Evolutionary conservation across 2,329 filamentous ascomycete genomes (phyloP).

Genomic region (Penicillium concentricum): DNA sequence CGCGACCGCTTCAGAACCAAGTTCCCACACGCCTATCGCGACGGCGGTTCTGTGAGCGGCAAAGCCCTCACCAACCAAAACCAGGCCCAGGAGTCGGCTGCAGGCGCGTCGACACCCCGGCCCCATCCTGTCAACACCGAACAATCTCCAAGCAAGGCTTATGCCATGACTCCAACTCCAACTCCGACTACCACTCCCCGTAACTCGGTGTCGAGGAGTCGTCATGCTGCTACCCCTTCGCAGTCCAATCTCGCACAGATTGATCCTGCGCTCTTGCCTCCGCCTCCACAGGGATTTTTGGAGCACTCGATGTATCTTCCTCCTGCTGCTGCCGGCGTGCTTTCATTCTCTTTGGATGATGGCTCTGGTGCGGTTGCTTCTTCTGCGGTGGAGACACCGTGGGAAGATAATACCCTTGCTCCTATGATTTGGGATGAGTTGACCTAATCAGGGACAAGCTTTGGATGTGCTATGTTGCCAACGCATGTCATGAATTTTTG

Average conservation of each 20-base stretch:
- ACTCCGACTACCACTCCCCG: constrained; percentile 9
- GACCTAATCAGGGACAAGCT: background rate
- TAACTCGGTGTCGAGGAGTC: constrained; percentile 13
- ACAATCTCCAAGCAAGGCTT: constrained; percentile 11
- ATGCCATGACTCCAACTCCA: constrained; percentile 6
- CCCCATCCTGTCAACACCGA: background rate
- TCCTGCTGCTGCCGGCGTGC: constrained; percentile 12
- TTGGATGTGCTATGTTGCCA: background rate
- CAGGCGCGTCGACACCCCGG: constrained; percentile 8
- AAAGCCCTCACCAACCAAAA: constrained; percentile 24
- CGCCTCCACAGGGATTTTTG: constrained; percentile 29
- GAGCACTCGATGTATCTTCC: constrained; percentile 23
- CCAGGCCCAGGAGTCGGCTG: constrained; percentile 3
- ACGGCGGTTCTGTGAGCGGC: constrained; percentile 42
- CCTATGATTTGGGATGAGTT: constrained; percentile 44
- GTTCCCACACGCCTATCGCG: constrained; percentile 57
- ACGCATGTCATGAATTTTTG: background rate
- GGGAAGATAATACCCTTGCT: constrained; percentile 42
- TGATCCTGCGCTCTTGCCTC: constrained; percentile 35
- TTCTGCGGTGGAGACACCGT: constrained; percentile 24
- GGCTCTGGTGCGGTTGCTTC: constrained; percentile 15
- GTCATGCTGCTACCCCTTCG: constrained; percentile 12
- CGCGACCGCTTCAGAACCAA: constrained; percentile 62
- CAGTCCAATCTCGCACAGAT: constrained; percentile 22
- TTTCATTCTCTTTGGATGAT: constrained; percentile 38